Percentiles rank a stretch among this genome's conserved stretches.
These are phyloP conservation scores for Sonneratia alba DNA, from an alignment of 345 rosid species.

Conservation along the genomic window DNA sequence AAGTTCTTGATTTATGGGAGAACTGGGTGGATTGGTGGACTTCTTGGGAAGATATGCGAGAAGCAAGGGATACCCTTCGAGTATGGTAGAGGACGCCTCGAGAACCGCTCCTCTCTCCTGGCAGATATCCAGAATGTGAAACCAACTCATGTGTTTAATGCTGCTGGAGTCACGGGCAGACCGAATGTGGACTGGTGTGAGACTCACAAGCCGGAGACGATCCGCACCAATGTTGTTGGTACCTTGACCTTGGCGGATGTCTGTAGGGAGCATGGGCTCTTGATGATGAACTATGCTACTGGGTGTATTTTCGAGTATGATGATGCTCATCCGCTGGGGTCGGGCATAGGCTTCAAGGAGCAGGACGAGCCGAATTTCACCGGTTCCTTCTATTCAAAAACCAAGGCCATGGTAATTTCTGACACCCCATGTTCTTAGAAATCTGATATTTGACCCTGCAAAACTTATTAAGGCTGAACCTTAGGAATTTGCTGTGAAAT, in stretches of 20 bases:
- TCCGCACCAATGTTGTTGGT: conserved; percentile 36
- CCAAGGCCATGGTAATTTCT: conserved; percentile 36
- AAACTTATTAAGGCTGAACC: not conserved
- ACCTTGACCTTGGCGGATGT: conserved; percentile 35
- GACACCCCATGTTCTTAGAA: not conserved
- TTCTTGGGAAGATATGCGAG: conserved; percentile 37
- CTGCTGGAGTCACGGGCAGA: conserved; percentile 44
- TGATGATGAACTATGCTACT: conserved; percentile 35
- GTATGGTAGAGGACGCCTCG: conserved; percentile 36
- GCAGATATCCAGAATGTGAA: conserved; percentile 31
- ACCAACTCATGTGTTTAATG: conserved; percentile 42
- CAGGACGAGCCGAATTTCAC: conserved; percentile 35
- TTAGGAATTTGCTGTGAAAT: not conserved
- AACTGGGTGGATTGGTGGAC: conserved; percentile 45
- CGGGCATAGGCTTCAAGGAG: conserved; percentile 35
- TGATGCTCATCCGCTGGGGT: conserved; percentile 26
- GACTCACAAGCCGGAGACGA: conserved; percentile 35
- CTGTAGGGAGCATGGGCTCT: conserved; percentile 32
- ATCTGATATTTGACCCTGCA: not conserved
- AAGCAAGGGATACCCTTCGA: conserved; percentile 33
- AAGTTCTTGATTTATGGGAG: conserved; percentile 40
- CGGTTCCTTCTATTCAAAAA: conserved; percentile 41
- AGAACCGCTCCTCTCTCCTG: conserved; percentile 28
- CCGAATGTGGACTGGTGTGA: conserved; percentile 48
- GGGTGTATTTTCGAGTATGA: conserved; percentile 44